phyloP scores from a whole-genome alignment of 2,329 filamentous ascomycete genomes.

The Sarocladium oryzae region DNA sequence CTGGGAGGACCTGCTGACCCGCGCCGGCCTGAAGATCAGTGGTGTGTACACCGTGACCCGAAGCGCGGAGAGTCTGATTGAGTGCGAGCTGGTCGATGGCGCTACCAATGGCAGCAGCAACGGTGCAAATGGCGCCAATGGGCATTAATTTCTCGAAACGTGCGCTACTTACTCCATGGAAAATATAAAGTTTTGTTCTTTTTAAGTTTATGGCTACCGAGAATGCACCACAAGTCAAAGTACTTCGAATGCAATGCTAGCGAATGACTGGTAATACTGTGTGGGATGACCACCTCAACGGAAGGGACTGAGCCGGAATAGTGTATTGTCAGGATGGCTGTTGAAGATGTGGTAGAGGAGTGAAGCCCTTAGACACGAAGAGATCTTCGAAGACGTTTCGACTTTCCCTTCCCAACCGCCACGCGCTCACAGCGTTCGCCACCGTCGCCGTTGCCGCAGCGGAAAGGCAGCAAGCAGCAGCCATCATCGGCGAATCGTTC shows the following conservation, averaged over 20 bases:
- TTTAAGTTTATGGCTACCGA: too few relatives aligned
- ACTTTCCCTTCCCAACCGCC: not conserved
- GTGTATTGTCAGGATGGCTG: too few relatives aligned
- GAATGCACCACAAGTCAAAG: too few relatives aligned
- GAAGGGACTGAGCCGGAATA: too few relatives aligned
- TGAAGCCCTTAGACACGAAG: too few relatives aligned
- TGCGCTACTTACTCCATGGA: not conserved
- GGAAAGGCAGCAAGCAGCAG: not conserved
- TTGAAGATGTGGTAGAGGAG: too few relatives aligned
- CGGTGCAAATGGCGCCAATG: conserved; percentile 3
- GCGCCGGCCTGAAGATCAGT: conserved; percentile 15
- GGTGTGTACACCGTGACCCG: conserved; percentile 15
- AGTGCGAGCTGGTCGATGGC: conserved; percentile 15
- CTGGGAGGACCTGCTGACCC: conserved; percentile 15
- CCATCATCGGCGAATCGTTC: conserved; percentile 2
- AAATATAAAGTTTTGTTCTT: too few relatives aligned
- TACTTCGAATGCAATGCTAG: too few relatives aligned
- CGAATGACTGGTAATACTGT: too few relatives aligned
- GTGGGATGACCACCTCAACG: too few relatives aligned
- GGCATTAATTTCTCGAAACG: not conserved
- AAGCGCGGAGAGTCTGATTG: conserved; percentile 16
- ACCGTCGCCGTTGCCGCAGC: not conserved
- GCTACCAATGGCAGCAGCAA: conserved; percentile 2
- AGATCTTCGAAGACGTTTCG: not conserved
- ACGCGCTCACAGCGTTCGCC: conserved; percentile 1